Evolutionary conservation across 1,284 basidiomycete species (phyloP).

Genomic region (Testicularia cyperi): DNA sequence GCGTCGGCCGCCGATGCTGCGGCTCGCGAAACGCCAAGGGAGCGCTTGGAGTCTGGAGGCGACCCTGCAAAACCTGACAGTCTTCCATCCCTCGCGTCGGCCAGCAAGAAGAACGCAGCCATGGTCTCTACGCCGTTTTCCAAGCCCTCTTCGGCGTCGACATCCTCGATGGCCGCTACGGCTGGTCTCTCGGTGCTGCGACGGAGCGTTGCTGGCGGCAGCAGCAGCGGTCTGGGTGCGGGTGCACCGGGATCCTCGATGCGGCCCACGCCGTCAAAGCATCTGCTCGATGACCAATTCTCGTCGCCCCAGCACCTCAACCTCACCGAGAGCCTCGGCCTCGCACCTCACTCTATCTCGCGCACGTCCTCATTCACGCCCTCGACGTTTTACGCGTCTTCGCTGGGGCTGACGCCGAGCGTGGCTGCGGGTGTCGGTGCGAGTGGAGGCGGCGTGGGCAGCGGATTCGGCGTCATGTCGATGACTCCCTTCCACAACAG

Average conservation of each 20-base stretch:
- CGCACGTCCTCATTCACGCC: conserved; percentile 24
- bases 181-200: conserved; percentile 26
- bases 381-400: conserved; percentile 30
- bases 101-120: conserved; percentile 10
- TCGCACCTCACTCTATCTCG: conserved; percentile 52
- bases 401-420: conserved; percentile 44
- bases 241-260: conserved; percentile 3
- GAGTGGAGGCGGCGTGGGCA: conserved; percentile 27
- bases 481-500: conserved; percentile 20
- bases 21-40: neutral
- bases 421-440: too few relatives aligned
- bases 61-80: conserved; percentile 19
- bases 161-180: conserved; percentile 2
- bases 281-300: conserved; percentile 43
- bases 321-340: conserved; percentile 48
- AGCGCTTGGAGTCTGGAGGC: conserved; percentile 3
- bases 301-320: conserved; percentile 54
- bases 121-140: conserved; percentile 36
- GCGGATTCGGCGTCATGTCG: conserved; percentile 6
- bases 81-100: conserved; percentile 20
- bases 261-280: conserved; percentile 21
- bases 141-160: conserved; percentile 20
- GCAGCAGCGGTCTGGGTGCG: neutral
- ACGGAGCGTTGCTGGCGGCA: conserved; percentile 3
- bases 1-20: neutral